Percentiles rank a stretch among this genome's conserved stretches.
Evolutionary conservation across 257 asterid species (phyloP).

Genomic region (Solanum sparsipilum): DNA sequence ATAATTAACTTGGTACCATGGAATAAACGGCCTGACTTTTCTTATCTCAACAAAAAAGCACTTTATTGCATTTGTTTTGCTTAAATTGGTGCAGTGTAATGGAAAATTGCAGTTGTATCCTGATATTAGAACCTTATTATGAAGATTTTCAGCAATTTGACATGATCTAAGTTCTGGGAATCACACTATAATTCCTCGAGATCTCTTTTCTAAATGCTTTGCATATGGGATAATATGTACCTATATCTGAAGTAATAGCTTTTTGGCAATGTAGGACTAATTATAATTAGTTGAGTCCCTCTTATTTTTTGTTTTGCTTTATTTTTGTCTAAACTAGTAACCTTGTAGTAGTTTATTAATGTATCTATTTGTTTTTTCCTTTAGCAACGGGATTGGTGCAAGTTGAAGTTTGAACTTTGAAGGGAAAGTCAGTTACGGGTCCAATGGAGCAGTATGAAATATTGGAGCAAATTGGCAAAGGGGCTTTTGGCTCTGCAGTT

Average conservation of each 20-base stretch:
- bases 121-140: background rate
- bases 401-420: background rate
- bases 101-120: background rate
- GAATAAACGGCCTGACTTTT: background rate
- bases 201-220: background rate
- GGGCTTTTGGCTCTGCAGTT: constrained; percentile 90
- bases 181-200: background rate
- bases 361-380: background rate
- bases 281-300: background rate
- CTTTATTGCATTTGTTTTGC: background rate
- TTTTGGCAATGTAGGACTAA: background rate
- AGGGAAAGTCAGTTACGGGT: background rate
- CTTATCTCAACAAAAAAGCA: background rate
- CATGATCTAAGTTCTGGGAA: background rate
- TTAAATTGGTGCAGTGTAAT: background rate
- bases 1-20: background rate
- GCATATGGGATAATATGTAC: background rate
- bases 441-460: constrained; percentile 74
- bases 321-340: background rate
- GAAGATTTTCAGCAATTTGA: background rate
- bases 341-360: background rate
- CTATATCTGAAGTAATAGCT: background rate
- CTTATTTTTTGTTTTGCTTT: background rate
- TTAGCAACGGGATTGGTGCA: background rate
- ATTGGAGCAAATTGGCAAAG: constrained; percentile 89